These are phyloP conservation scores for Vitis hybrid DNA, from an alignment of 177 flowering plant genomes.

Conservation along the genomic window DNA sequence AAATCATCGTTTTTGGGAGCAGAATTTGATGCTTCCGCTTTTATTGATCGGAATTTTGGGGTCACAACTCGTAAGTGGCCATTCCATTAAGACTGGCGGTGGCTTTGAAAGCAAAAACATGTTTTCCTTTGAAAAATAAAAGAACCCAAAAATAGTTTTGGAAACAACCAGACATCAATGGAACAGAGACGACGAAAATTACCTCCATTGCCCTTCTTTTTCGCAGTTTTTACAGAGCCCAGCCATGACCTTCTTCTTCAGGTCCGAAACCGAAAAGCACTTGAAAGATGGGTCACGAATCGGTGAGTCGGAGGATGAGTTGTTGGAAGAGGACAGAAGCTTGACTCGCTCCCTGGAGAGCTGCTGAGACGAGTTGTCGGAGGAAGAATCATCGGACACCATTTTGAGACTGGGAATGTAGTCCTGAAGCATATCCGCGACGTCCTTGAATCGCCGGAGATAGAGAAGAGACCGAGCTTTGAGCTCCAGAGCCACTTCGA, in stretches of 20 bases:
- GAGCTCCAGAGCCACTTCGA: constrained; percentile 79
- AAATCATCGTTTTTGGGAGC: too few species aligned
- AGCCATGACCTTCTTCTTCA: constrained; percentile 89
- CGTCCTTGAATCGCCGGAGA: constrained; percentile 80
- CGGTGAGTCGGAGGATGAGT: constrained; percentile 31
- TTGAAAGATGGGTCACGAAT: constrained; percentile 49
- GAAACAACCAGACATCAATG: background rate
- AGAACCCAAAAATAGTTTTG: background rate
- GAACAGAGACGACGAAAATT: constrained; percentile 20
- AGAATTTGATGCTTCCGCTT: too few species aligned
- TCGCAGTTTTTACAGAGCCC: constrained; percentile 70
- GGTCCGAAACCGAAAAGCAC: constrained; percentile 92
- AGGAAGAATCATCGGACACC: constrained; percentile 46
- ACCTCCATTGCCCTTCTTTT: constrained; percentile 88
- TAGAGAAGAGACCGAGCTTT: constrained; percentile 80
- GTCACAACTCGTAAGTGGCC: too few species aligned
- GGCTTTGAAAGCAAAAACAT: too few species aligned
- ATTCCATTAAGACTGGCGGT: too few species aligned
- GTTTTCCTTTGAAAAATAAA: background rate
- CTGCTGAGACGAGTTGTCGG: constrained; percentile 50
- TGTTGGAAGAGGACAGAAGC: constrained; percentile 55
- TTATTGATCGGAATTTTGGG: too few species aligned
- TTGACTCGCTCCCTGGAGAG: constrained; percentile 65
- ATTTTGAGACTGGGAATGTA: constrained; percentile 83
- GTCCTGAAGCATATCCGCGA: constrained; percentile 93